phyloP scores from a whole-genome alignment of 129 eudicot genomes.

The Pseudognaphalium luteoalbum region DNA sequence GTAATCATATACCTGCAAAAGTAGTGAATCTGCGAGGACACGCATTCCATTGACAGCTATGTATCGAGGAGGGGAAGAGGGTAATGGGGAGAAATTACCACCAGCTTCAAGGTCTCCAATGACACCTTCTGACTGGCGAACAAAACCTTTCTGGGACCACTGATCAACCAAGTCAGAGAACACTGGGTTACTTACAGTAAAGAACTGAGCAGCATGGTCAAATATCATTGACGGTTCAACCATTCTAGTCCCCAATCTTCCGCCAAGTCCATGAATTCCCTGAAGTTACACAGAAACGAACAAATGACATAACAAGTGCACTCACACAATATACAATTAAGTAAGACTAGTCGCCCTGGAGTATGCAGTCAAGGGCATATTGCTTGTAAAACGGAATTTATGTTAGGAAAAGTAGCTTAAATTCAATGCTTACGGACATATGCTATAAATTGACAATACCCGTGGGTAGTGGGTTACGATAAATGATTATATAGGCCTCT shows the following conservation, averaged over 20 bases:
- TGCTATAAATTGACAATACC: no score
- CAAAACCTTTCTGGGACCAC: conserved; percentile 72
- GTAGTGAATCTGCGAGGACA: conserved; percentile 85
- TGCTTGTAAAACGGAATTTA: no score
- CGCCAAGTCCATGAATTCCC: conserved; percentile 98
- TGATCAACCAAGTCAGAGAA: conserved; percentile 72
- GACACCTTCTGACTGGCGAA: conserved; percentile 65
- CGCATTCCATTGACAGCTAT: conserved; percentile 93
- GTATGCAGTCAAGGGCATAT: no score
- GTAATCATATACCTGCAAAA: conserved; percentile 59
- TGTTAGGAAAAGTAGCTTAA: no score
- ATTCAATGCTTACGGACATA: no score
- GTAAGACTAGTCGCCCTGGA: no score
- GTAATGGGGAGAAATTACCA: conserved; percentile 55
- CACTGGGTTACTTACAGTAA: conserved; percentile 69
- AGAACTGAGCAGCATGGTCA: conserved; percentile 98
- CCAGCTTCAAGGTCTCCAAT: conserved; percentile 89
- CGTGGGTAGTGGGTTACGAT: no score
- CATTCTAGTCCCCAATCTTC: conserved; percentile 93
- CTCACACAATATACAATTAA: background rate
- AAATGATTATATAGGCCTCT: no score
- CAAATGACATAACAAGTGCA: background rate
- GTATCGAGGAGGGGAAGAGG: conserved; percentile 65
- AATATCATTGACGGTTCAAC: conserved; percentile 66
- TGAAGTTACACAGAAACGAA: conserved; percentile 27